Conservation (phyloP, 768 basidiomycete genomes). For the Rubroboletus pulcherrimus region DNA sequence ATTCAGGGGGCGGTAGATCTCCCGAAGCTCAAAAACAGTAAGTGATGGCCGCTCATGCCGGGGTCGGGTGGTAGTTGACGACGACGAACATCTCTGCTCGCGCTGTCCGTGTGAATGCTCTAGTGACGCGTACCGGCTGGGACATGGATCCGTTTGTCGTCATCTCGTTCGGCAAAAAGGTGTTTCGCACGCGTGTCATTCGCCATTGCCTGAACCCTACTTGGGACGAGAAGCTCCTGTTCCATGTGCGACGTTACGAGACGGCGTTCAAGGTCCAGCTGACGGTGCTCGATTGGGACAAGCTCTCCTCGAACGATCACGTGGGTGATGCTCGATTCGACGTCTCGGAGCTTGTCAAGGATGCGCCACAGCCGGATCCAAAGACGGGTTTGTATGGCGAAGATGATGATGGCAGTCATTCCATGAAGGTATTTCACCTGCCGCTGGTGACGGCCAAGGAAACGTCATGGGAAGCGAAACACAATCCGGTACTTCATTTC, state of each 20-base stretch:
- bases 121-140: conserved; percentile 83
- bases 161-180: conserved; percentile 94
- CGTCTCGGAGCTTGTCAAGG: conserved; percentile 63
- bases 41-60: conserved; percentile 28
- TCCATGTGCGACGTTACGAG: conserved; percentile 91
- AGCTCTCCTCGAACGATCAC: conserved; percentile 82
- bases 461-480: conserved; percentile 66
- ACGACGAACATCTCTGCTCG: neutral
- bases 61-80: neutral
- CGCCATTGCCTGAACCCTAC: conserved; percentile 80
- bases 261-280: conserved; percentile 73
- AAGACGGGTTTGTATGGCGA: conserved; percentile 45
- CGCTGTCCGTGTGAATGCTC: neutral
- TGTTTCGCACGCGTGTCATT: conserved; percentile 88
- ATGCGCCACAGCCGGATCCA: conserved; percentile 63
- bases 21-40: conserved; percentile 83
- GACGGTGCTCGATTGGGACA: conserved; percentile 95
- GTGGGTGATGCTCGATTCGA: conserved; percentile 78
- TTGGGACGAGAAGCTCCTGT: conserved; percentile 95
- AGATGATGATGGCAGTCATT: conserved; percentile 32
- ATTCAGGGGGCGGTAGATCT: conserved; percentile 80
- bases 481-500: conserved; percentile 66
- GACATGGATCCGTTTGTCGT: conserved; percentile 99
- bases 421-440: conserved; percentile 73
- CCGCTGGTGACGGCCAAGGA: conserved; percentile 59